A percentile compares a stretch with the other conserved stretches of the same genome.
phyloP scores from a whole-genome alignment of 129 eudicot genomes.

The Erigeron canadensis region DNA sequence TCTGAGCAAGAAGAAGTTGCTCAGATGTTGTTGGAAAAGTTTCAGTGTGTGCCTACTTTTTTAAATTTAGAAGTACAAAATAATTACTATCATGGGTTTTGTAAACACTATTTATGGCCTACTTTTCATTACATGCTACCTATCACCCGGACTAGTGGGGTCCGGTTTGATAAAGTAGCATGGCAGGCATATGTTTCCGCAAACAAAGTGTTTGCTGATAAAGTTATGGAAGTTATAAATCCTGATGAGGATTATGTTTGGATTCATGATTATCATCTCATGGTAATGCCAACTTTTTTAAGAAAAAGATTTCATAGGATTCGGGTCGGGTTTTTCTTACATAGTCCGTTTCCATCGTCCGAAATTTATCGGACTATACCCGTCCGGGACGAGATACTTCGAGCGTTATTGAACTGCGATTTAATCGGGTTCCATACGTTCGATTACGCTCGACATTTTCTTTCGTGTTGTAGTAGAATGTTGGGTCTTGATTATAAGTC shows the following conservation, averaged over 20 bases:
- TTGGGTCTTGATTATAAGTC: conserved; percentile 81
- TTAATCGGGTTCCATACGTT: conserved; percentile 89
- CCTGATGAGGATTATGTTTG: conserved; percentile 91
- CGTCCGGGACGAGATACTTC: conserved; percentile 69
- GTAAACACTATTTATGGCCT: conserved; percentile 95
- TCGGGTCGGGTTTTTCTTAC: conserved; percentile 80
- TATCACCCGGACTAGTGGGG: conserved; percentile 49
- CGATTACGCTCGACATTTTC: conserved; percentile 91
- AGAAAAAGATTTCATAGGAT: conserved; percentile 58
- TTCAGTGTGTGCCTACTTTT: conserved; percentile 79
- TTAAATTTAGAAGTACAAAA: conserved; percentile 51
- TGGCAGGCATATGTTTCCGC: conserved; percentile 87
- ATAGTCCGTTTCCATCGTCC: conserved; percentile 80
- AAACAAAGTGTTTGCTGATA: conserved; percentile 75
- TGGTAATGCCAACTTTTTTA: conserved; percentile 76
- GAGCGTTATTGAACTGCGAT: conserved; percentile 77
- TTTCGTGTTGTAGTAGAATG: conserved; percentile 88
- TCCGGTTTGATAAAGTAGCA: conserved; percentile 48
- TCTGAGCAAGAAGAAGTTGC: conserved; percentile 78
- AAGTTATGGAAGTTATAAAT: conserved; percentile 71
- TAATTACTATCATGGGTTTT: conserved; percentile 77
- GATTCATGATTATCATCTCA: conserved; percentile 94
- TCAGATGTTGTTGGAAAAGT: conserved; percentile 48
- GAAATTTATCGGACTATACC: conserved; percentile 84
- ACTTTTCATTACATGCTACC: conserved; percentile 82